These are phyloP conservation scores for Diutina catenulata DNA, from an alignment of 1,139 yeast species.

Conservation along the genomic window DNA sequence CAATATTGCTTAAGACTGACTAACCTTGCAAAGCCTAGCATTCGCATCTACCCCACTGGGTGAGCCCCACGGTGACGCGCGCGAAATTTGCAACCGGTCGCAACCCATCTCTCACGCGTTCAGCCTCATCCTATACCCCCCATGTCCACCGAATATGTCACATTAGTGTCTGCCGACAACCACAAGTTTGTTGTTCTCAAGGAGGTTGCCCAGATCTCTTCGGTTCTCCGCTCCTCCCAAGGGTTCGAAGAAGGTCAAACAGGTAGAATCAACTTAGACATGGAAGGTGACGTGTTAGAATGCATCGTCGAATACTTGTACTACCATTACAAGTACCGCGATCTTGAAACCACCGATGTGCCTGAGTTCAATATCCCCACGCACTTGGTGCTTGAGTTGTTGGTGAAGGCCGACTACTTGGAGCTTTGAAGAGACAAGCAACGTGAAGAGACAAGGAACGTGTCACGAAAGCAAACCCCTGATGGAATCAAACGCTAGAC, in stretches of 20 bases:
- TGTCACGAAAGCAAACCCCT: too few species aligned
- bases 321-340: conserved; percentile 61
- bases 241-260: conserved; percentile 44
- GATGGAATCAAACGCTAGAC: too few species aligned
- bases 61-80: too few species aligned
- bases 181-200: conserved; percentile 51
- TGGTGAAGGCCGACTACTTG: conserved; percentile 85
- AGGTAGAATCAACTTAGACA: conserved; percentile 42
- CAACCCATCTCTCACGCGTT: too few species aligned
- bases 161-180: conserved; percentile 67
- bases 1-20: too few species aligned
- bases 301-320: conserved; percentile 81
- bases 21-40: too few species aligned
- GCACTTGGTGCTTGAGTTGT: conserved; percentile 79
- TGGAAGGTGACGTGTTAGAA: conserved; percentile 64
- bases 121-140: neutral
- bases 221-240: conserved; percentile 64
- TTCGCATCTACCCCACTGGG: too few species aligned
- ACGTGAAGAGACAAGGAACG: too few species aligned
- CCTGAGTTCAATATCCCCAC: conserved; percentile 91
- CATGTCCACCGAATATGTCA: conserved; percentile 32
- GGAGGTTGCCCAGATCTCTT: conserved; percentile 77
- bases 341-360: conserved; percentile 44
- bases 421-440: too few species aligned
- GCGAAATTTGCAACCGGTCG: too few species aligned